Evolutionary conservation across 2,329 filamentous ascomycete genomes (phyloP).

Genomic region (Arthrobotrys iridis): DNA sequence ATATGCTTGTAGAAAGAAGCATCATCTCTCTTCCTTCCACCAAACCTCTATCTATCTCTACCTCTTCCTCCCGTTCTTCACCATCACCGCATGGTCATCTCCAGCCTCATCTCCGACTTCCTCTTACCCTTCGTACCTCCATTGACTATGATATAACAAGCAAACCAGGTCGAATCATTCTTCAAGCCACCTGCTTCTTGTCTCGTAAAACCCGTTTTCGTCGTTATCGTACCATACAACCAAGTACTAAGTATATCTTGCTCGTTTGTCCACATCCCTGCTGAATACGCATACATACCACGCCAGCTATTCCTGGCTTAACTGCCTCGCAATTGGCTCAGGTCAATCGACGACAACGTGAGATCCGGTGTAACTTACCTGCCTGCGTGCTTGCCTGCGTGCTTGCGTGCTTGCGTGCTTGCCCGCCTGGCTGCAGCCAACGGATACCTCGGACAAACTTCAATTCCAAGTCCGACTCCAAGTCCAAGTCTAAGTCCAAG

Average conservation of each 20-base stretch:
- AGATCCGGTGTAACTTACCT: slow-evolving; percentile 35
- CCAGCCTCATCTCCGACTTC: background rate
- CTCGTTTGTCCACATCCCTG: slow-evolving; percentile 30
- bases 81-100: background rate
- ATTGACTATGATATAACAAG: slow-evolving; percentile 17
- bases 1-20: too few species aligned
- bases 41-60: slow-evolving; percentile 26
- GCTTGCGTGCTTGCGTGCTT: background rate
- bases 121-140: slow-evolving; percentile 7
- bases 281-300: slow-evolving; percentile 26
- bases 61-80: slow-evolving; percentile 9
- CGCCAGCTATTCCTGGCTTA: slow-evolving; percentile 44
- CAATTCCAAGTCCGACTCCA: too few species aligned
- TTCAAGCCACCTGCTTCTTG: slow-evolving; percentile 8
- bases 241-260: slow-evolving; percentile 12
- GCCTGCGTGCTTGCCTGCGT: background rate
- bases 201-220: slow-evolving; percentile 8
- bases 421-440: background rate
- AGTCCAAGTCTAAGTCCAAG: background rate
- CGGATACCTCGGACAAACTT: background rate
- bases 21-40: slow-evolving; percentile 11
- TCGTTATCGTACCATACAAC: slow-evolving; percentile 1
- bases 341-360: slow-evolving; percentile 12
- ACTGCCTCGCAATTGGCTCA: slow-evolving; percentile 29
- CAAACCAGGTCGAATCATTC: background rate